phyloP scores from a whole-genome alignment of 2,329 filamentous ascomycete genomes.

The Ceratocystis diversiconidia region DNA sequence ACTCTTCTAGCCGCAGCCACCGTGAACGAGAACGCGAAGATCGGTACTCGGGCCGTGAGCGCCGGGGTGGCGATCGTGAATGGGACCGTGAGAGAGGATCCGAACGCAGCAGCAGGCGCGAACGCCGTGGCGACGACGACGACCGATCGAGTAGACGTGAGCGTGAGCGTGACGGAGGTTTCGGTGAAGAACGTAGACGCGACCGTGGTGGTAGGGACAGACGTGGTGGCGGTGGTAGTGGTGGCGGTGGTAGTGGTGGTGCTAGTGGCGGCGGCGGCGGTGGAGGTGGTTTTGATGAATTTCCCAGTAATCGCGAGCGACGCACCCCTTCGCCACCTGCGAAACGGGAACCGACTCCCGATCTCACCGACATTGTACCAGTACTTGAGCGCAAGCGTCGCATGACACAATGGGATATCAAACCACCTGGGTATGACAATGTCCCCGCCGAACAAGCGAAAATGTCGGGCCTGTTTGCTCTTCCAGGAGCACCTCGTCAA shows the following conservation, averaged over 20 bases:
- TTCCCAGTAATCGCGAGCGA: constrained; percentile 30
- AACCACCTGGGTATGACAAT: constrained; percentile 93
- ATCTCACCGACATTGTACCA: constrained; percentile 73
- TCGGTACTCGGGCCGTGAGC: constrained; percentile 60
- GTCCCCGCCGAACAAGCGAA: constrained; percentile 98
- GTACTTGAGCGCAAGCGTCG: constrained; percentile 78
- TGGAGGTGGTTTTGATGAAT: constrained; percentile 28
- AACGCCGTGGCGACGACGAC: constrained; percentile 40
- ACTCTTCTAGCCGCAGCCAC: constrained; percentile 85
- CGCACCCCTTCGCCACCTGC: constrained; percentile 71
- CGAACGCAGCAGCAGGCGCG: constrained; percentile 22
- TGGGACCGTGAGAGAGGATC: constrained; percentile 58
- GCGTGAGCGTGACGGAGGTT: constrained; percentile 40
- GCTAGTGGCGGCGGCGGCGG: constrained; percentile 27
- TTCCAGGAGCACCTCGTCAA: constrained; percentile 86
- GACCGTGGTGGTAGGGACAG: constrained; percentile 29
- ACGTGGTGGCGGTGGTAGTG: constrained; percentile 28
- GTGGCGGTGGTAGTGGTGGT: constrained; percentile 28
- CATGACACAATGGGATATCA: constrained; percentile 98
- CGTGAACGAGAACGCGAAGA: constrained; percentile 89
- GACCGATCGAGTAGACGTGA: constrained; percentile 45
- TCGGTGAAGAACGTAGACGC: constrained; percentile 29
- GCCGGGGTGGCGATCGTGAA: constrained; percentile 51
- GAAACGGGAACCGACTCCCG: constrained; percentile 89
- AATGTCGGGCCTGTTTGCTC: constrained; percentile 95